Evolutionary conservation across 352 stramenopile genomes (phyloP).

Genomic region (Phytophthora crassamura): DNA sequence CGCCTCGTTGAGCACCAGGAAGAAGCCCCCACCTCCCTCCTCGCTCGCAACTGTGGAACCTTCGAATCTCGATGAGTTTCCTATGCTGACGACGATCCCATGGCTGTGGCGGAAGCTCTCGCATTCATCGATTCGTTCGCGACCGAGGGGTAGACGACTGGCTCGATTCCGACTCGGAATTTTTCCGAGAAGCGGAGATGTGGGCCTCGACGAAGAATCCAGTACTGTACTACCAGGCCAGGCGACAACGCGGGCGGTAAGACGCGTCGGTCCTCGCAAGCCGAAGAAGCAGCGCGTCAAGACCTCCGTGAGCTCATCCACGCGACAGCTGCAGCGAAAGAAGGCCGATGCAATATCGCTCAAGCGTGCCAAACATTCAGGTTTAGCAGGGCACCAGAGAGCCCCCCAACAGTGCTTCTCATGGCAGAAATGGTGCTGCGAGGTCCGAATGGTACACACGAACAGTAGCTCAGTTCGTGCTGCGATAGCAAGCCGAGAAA

Average conservation of each 20-base stretch:
- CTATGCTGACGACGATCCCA: conserved; percentile 5
- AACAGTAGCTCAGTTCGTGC: conserved; percentile 15
- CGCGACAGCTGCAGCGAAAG: conserved; percentile 24
- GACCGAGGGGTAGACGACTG: background rate
- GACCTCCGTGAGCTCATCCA: conserved; percentile 29
- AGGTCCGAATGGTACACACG: conserved; percentile 10
- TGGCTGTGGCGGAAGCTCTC: conserved; percentile 19
- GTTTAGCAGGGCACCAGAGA: background rate
- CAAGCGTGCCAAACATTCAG: conserved; percentile 14
- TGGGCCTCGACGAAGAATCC: too few species aligned
- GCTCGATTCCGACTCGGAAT: background rate
- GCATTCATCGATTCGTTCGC: conserved; percentile 28
- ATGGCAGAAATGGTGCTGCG: background rate
- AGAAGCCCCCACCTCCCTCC: too few species aligned
- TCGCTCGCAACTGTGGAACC: too few species aligned
- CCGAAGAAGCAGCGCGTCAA: conserved; percentile 27
- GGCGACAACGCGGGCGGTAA: background rate
- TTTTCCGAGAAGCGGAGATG: background rate
- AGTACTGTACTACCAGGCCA: too few species aligned
- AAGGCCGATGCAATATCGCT: conserved; percentile 15
- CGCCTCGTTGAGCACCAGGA: too few species aligned
- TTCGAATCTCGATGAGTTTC: conserved; percentile 36
- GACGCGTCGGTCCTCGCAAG: background rate
- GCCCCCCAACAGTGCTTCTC: too few species aligned
- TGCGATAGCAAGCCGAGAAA: conserved; percentile 25